Evolutionary conservation across 2,329 filamentous ascomycete genomes (phyloP).

Genomic region (Dactylellina sp.): DNA sequence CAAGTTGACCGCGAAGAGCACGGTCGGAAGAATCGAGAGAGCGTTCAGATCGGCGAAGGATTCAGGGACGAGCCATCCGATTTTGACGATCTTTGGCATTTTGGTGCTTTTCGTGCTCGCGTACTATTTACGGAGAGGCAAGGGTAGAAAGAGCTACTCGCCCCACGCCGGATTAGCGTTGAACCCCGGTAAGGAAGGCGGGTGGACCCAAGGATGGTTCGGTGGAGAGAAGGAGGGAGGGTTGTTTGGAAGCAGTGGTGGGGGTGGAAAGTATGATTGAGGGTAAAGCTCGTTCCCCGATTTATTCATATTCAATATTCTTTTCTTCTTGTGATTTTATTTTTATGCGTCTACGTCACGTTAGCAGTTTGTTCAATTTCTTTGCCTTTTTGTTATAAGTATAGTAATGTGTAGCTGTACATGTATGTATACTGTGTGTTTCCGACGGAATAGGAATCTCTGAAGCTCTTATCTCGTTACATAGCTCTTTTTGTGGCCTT

Average conservation of each 20-base stretch:
- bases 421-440: slow-evolving; percentile 3
- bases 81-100: slow-evolving; percentile 61
- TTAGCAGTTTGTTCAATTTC: slow-evolving; percentile 23
- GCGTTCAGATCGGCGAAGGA: slow-evolving; percentile 69
- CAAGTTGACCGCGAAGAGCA: slow-evolving; percentile 80
- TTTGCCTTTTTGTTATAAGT: slow-evolving; percentile 25
- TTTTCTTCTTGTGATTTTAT: slow-evolving; percentile 9
- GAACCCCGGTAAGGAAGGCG: slow-evolving; percentile 49
- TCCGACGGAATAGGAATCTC: neutral
- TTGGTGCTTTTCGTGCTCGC: slow-evolving; percentile 28
- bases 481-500: too few relatives aligned
- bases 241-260: slow-evolving; percentile 37
- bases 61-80: slow-evolving; percentile 65
- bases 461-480: neutral
- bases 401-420: slow-evolving; percentile 23
- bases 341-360: slow-evolving; percentile 24
- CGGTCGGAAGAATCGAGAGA: slow-evolving; percentile 78
- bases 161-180: slow-evolving; percentile 44
- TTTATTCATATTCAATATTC: slow-evolving; percentile 3
- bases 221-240: slow-evolving; percentile 51
- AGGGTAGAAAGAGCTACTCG: slow-evolving; percentile 18
- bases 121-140: slow-evolving; percentile 28
- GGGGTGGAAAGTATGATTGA: slow-evolving; percentile 53
- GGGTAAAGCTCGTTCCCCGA: neutral
- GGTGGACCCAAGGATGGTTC: slow-evolving; percentile 51